Evolutionary conservation across 441 rosid species (phyloP).

Genomic region (Croton laevigatus): DNA sequence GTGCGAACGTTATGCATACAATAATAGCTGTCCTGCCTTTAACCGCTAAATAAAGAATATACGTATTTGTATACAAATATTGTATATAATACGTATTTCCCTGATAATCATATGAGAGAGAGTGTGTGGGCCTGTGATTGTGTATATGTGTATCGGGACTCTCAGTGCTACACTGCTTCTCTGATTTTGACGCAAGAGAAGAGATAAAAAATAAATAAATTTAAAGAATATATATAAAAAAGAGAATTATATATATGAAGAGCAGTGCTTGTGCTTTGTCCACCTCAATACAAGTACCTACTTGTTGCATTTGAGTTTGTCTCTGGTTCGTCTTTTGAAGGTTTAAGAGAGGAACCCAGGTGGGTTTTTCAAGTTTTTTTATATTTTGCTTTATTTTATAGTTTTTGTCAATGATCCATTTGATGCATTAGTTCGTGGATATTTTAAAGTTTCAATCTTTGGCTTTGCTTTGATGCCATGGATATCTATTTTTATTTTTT

Average conservation of each 20-base stretch:
- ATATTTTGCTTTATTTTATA: not conserved
- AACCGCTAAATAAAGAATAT: slow-evolving; percentile 20
- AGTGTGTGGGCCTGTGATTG: slow-evolving; percentile 2
- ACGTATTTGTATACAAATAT: slow-evolving; percentile 13
- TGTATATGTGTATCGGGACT: slow-evolving; percentile 28
- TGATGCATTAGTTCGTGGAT: slow-evolving; percentile 5
- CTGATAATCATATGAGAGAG: slow-evolving; percentile 33
- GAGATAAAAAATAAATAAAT: slow-evolving; percentile 2
- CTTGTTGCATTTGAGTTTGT: slow-evolving; percentile 25
- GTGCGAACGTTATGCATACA: slow-evolving; percentile 9
- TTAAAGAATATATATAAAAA: not conserved
- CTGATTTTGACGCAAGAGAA: slow-evolving; percentile 41
- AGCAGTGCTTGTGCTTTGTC: slow-evolving; percentile 12
- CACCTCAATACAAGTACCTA: slow-evolving; percentile 10
- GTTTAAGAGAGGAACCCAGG: slow-evolving; percentile 32
- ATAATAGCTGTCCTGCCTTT: slow-evolving; percentile 9
- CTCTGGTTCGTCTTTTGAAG: slow-evolving; percentile 13
- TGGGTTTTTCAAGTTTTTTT: slow-evolving; percentile 21
- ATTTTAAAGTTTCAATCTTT: slow-evolving; percentile 16
- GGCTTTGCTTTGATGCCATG: slow-evolving; percentile 13
- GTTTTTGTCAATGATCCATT: slow-evolving; percentile 18
- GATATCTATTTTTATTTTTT: not conserved
- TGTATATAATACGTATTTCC: slow-evolving; percentile 25
- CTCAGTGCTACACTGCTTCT: slow-evolving; percentile 30
- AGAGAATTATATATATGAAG: slow-evolving; percentile 4